Evolutionary conservation across 305 asterid genomes (phyloP).

Genomic region (Fraxinus velutina): DNA sequence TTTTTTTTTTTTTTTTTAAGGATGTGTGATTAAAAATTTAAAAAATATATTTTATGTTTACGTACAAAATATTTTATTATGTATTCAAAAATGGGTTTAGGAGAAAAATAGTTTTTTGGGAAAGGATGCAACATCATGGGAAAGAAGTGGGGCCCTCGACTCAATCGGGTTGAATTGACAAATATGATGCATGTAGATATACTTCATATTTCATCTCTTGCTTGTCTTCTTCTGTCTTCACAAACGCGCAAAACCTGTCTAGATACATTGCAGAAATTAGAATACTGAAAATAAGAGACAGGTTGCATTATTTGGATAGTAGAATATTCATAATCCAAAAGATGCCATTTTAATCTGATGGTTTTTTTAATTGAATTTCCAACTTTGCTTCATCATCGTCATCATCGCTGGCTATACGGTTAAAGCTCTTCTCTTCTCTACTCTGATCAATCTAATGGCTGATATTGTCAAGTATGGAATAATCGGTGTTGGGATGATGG

Average conservation of each 20-base stretch:
- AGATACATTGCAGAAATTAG: background rate
- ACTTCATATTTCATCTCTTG: background rate
- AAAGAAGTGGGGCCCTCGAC: background rate
- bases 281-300: background rate
- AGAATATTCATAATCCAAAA: background rate
- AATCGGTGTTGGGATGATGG: constrained; percentile 98
- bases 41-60: no score
- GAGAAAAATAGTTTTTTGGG: no score
- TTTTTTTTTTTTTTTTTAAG: no score
- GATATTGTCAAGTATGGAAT: constrained; percentile 60
- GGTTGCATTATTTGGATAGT: background rate
- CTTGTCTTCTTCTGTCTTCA: background rate
- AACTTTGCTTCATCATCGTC: background rate
- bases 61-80: no score
- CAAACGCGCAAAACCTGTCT: background rate
- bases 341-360: background rate
- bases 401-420: background rate
- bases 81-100: no score
- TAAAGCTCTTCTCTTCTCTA: background rate
- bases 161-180: background rate
- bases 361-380: background rate
- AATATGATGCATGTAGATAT: background rate
- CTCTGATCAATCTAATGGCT: constrained; percentile 8
- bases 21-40: no score
- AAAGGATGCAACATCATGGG: background rate